Conservation (phyloP, 2,329 filamentous ascomycete genomes). For the Byssothecium circinans region DNA sequence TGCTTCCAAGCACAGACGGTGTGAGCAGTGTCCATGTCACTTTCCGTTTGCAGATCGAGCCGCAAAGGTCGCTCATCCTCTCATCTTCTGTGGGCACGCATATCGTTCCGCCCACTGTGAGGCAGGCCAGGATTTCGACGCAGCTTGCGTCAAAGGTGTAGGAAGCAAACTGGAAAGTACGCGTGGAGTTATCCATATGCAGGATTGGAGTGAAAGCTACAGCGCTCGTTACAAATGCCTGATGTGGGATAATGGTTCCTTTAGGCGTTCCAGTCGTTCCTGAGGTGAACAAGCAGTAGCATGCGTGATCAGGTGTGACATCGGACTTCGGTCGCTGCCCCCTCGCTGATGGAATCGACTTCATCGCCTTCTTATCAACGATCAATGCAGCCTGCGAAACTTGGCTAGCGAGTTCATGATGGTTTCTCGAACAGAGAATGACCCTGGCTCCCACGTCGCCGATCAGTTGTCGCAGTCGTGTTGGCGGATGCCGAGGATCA, state of each 20-base stretch:
- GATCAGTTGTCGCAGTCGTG: conserved; percentile 41
- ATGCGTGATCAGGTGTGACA: conserved; percentile 50
- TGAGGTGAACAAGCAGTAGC: conserved; percentile 63
- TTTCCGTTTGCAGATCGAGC: conserved; percentile 39
- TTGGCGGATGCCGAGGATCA: conserved; percentile 41
- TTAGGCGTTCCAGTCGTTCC: conserved; percentile 52
- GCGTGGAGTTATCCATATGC: conserved; percentile 55
- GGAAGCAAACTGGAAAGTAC: conserved; percentile 56
- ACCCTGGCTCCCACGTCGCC: conserved; percentile 32
- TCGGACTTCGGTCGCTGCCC: conserved; percentile 43
- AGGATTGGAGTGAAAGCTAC: conserved; percentile 29
- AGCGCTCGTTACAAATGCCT: conserved; percentile 56
- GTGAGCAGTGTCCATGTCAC: conserved; percentile 36
- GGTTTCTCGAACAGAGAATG: conserved; percentile 29
- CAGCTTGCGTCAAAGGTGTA: conserved; percentile 61
- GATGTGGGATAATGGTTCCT: conserved; percentile 65
- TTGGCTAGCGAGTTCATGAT: conserved; percentile 23
- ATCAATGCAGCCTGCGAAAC: conserved; percentile 26
- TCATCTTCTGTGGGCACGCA: conserved; percentile 60
- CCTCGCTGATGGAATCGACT: conserved; percentile 29
- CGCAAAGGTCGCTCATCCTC: conserved; percentile 55
- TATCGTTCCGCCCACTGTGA: conserved; percentile 54
- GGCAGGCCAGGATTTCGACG: conserved; percentile 56
- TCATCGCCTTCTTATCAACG: conserved; percentile 47
- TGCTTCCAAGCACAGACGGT: conserved; percentile 43